phyloP scores from a whole-genome alignment of 2,329 filamentous ascomycete genomes.

The Alternaria dauci region DNA sequence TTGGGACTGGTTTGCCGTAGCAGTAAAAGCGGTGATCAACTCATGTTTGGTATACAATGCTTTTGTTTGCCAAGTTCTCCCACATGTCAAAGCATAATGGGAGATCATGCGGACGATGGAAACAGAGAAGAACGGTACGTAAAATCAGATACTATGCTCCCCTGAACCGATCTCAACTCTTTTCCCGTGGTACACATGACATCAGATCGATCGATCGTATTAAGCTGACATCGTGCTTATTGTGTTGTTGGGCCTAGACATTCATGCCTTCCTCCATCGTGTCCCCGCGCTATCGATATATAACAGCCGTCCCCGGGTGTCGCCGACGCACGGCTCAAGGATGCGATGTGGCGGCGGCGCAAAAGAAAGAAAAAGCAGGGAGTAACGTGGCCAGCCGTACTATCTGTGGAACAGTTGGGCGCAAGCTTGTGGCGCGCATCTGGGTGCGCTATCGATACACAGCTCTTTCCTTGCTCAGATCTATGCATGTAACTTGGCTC shows the following conservation, averaged over 20 bases:
- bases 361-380: background rate
- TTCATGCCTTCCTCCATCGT: background rate
- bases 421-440: slow-evolving; percentile 1
- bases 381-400: background rate
- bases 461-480: slow-evolving; percentile 1
- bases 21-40: background rate
- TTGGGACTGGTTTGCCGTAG: background rate
- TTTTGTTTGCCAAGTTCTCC: background rate
- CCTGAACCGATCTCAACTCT: background rate
- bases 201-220: background rate
- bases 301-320: background rate
- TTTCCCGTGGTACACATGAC: background rate
- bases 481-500: background rate
- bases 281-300: background rate
- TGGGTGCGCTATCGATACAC: slow-evolving; percentile 4
- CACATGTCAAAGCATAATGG: background rate
- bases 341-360: background rate
- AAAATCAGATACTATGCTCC: too few species aligned
- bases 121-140: background rate
- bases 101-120: background rate
- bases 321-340: background rate
- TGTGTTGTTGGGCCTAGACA: background rate
- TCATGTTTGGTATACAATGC: background rate
- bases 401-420: background rate
- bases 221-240: background rate